A percentile compares a stretch with the other conserved stretches of the same genome.
These are phyloP conservation scores for Papilionanthe hybrid DNA, from an alignment of 116 monocot genomes.

Conservation along the genomic window DNA sequence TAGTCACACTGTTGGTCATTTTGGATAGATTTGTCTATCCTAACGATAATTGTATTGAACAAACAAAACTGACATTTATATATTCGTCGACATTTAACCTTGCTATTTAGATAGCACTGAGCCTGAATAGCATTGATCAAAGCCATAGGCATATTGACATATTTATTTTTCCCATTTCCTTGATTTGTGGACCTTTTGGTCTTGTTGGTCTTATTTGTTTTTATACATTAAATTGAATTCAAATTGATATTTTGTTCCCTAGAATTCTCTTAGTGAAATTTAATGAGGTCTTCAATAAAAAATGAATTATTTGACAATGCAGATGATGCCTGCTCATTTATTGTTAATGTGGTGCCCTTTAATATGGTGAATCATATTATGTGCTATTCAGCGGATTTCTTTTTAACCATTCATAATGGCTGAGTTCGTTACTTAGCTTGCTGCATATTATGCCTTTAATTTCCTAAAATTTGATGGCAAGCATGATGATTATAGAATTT, in stretches of 20 bases:
- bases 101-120: background rate
- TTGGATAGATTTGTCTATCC: background rate
- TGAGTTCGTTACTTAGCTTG: background rate
- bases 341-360: background rate
- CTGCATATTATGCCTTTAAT: background rate
- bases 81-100: background rate
- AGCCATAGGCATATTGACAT: background rate
- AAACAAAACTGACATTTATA: no score
- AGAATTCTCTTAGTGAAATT: background rate
- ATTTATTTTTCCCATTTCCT: background rate
- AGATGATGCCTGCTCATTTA: background rate
- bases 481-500: background rate
- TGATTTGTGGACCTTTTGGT: background rate
- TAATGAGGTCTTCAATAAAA: background rate
- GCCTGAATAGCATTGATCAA: background rate
- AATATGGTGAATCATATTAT: background rate
- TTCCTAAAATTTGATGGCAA: background rate
- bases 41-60: background rate
- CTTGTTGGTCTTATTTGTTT: background rate
- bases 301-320: constrained; percentile 1
- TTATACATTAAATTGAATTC: background rate
- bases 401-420: background rate
- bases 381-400: background rate
- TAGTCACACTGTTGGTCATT: background rate
- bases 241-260: background rate